Base-by-base conservation (phyloP, 345 rosid species). In the Gossypium rotundifolium region DNA sequence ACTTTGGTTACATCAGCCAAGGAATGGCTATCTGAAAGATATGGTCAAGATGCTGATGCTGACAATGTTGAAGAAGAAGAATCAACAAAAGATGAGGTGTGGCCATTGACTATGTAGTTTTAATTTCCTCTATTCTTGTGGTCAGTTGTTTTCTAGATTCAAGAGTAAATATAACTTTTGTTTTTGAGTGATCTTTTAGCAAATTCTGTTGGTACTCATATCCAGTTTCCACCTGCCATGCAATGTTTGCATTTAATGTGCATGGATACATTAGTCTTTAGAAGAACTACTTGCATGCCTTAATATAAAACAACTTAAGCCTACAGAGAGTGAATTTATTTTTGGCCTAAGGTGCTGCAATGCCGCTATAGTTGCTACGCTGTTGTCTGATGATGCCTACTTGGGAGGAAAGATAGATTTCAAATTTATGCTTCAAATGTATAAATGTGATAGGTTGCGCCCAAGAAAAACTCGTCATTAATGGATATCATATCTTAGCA, bases 1-100 rank as follows among this genome's bases (percentile, higher is more conserved):
- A 91, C 99, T 61, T 79, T 93, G 79, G 90, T 91, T 70, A 74
- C 93, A 76, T 93, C 94, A 72, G 96, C 98, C 74, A 86, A 93
- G 80, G 99, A 93, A 66, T 95, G 99, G 97, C 76, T 95, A 60
- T 83, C 91, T 74, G 99, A 95, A 83, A 78, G 76, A 77, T 95
- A 87, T 82, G 80, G 94, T 74, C 87, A 85, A 46, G 71, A 66
- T 66, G 49, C 25, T n/a, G 49, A 64, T 46, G 49, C 49, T 38
- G 68, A 64, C 49, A 9, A 9, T 40, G 49, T 0, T 40, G 49
- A 9, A 17, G 68, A 40, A 64, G 68, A 64, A 64, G 68, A 64
- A 4, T 11, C 68, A 17, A 18, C 6, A 38, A 64, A 64, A 40
- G 68, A 64, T 64, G 68, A 64, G 68, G 68, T 64, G 25, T 64